A percentile compares a stretch with the other conserved stretches of the same genome.
Conservation (phyloP, 2,329 filamentous ascomycete genomes). For the Hirsutella minnesotensis region DNA sequence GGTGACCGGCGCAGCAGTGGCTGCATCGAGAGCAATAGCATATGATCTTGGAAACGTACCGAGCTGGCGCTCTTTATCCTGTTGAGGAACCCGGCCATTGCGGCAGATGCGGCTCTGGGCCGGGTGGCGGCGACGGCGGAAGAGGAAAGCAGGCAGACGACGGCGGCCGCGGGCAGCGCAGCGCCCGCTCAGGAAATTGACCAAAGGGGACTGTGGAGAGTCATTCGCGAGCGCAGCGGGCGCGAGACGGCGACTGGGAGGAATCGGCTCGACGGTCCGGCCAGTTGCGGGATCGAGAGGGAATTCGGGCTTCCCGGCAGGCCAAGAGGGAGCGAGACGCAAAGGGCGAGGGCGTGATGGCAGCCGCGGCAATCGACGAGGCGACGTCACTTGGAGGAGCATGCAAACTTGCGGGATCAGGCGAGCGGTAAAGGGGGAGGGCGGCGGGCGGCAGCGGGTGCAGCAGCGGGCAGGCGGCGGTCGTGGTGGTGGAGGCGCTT, state of each 20-base stretch:
- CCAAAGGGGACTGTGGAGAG: constrained; percentile 10
- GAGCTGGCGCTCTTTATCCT: constrained; percentile 44
- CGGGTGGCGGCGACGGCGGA: constrained; percentile 3
- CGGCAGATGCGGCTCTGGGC: neutral
- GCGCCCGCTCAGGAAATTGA: constrained; percentile 19
- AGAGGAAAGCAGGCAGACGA: constrained; percentile 8
- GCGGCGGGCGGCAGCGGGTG: no score
- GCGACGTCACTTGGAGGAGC: no score
- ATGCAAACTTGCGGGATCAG: no score
- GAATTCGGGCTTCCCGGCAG: no score
- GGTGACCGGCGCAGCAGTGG: neutral
- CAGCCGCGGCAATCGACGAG: no score
- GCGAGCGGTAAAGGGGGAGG: no score
- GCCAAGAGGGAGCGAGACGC: neutral
- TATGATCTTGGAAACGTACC: constrained; percentile 28
- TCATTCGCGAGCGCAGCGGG: constrained; percentile 1
- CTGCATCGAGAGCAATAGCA: constrained; percentile 1
- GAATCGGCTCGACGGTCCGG: neutral
- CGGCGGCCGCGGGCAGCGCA: constrained; percentile 21
- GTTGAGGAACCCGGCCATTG: constrained; percentile 47
- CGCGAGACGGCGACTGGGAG: neutral
- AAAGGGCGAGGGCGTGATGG: neutral
- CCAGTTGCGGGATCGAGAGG: no score
- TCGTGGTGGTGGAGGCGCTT: no score
- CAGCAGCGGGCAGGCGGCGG: no score